Base-by-base conservation (phyloP, 2,329 filamentous ascomycete species). In the Aspergillus eucalypticola region DNA sequence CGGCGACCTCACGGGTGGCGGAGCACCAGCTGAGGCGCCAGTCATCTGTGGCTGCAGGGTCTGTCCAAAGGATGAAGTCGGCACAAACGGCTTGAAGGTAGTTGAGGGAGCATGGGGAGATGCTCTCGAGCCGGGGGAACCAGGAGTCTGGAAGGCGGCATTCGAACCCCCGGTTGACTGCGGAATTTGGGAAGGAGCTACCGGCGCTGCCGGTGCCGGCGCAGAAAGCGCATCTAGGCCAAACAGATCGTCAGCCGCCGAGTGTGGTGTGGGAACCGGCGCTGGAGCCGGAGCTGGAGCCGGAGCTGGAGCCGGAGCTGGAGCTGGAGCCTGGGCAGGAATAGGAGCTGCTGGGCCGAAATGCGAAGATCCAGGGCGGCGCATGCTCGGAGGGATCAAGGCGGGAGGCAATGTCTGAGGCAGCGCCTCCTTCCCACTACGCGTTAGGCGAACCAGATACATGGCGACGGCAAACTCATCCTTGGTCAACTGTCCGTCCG, bases 381-480 rank as follows among this genome's bases (percentile, higher is more conserved):
- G 90, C 84, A 97, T 86, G 72, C 88, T 92, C 3, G 94, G 95
- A 11, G 95, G 95, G 29, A 98, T 84, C 41, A 98, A 81, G 66
- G 89, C 93, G 0, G 88, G 81, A 8, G 94, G 93, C 44, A 99
- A 79, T n/a, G 86, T 84, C 21, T 88, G 81, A 2, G 95, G 95
- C 32, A 98, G 77, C 27, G 86, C 80, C 58, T 88, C 86, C 59
- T 87, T 86, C 63, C 88, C 89, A 65, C 85, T 90, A 56, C 93
- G 86, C 74, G 97, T 93, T 74, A 96, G 91, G 62, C 93, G 87
- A 69, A 99, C 97, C 54, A 99, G 83, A 73, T 96, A 96, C 93
- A 99, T 97, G 56, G 95, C 94, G 50, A 99, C 92, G 0, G 95
- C 92, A 73, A 99, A 99, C 69, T 96, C 93, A 67, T 99, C 95